A percentile compares a stretch with the other conserved stretches of the same genome.
Evolutionary conservation across 2,329 filamentous ascomycete genomes (phyloP).

Genomic region (Colletotrichum lini): DNA sequence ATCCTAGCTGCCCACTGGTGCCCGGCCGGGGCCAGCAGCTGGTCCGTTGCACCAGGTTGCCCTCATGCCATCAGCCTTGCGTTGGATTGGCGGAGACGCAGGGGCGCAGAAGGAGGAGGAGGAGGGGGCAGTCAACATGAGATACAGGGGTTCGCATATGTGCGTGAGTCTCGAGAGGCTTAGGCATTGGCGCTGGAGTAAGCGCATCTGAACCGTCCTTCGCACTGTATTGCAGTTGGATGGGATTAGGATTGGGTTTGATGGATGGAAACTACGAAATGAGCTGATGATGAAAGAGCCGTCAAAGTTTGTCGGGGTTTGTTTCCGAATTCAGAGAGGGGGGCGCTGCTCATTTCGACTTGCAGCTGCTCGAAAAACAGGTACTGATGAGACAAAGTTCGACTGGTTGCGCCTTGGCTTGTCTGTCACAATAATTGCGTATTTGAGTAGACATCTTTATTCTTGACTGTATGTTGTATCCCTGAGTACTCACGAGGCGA

Average conservation of each 20-base stretch:
- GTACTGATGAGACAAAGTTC: neutral
- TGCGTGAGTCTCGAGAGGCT: conserved; percentile 6
- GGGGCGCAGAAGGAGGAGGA: neutral
- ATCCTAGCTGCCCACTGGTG: conserved; percentile 12
- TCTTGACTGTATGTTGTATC: neutral
- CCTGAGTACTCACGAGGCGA: neutral
- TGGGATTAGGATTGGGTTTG: conserved; percentile 5
- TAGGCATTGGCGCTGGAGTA: neutral
- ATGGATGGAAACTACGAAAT: neutral
- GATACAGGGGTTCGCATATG: neutral
- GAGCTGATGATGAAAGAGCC: neutral
- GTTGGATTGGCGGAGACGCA: conserved; percentile 32
- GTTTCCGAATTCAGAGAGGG: neutral
- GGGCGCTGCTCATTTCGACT: conserved; percentile 24
- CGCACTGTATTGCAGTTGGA: too few species aligned
- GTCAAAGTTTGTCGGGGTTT: neutral
- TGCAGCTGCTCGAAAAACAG: neutral
- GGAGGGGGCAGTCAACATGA: conserved; percentile 7
- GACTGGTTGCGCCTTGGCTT: neutral
- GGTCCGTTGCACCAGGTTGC: neutral
- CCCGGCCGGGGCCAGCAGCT: neutral
- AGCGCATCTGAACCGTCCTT: neutral
- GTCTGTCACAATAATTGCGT: neutral
- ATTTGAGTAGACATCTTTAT: neutral
- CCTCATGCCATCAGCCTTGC: conserved; percentile 39